A percentile compares a stretch with the other conserved stretches of the same genome.
Conservation (phyloP, 495 filamentous ascomycete species). For the Penicillium cinerascens region DNA sequence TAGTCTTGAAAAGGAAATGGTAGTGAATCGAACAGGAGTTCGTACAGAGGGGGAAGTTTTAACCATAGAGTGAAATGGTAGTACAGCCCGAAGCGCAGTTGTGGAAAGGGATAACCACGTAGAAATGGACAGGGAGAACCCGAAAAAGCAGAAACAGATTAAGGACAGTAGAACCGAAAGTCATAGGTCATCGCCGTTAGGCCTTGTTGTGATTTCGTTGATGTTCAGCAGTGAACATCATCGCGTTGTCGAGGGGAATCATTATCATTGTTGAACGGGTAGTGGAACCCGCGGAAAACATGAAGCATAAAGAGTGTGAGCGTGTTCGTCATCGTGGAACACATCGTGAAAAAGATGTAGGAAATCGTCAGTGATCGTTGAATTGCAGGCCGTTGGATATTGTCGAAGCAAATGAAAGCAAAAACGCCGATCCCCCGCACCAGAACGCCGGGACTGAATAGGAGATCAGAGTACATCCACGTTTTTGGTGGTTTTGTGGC, state of each 20-base stretch:
- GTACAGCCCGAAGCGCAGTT: conserved; percentile 3
- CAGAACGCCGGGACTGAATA: conserved; percentile 10
- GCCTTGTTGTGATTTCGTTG: neutral
- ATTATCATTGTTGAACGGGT: conserved; percentile 3
- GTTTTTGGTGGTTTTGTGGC: conserved; percentile 24
- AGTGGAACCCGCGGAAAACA: neutral
- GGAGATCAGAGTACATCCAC: conserved; percentile 17
- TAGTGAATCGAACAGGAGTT: neutral
- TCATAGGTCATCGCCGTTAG: neutral
- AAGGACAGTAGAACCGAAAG: conserved; percentile 5
- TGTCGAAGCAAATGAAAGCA: neutral
- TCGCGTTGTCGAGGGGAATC: conserved; percentile 2
- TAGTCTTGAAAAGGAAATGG: neutral
- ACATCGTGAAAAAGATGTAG: conserved; percentile 4
- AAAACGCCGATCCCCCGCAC: conserved; percentile 3
- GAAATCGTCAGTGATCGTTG: conserved; percentile 12
- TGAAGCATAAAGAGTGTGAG: conserved; percentile 11
- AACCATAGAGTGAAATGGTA: neutral
- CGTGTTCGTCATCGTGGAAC: conserved; percentile 18
- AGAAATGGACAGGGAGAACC: neutral
- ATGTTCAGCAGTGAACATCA: neutral
- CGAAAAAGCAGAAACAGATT: neutral
- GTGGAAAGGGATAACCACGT: neutral
- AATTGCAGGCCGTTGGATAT: conserved; percentile 5
- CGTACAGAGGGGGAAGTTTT: neutral